Evolutionary conservation across 148 eudicot genomes (phyloP).

Genomic region (Vaccinium macrocarpon): DNA sequence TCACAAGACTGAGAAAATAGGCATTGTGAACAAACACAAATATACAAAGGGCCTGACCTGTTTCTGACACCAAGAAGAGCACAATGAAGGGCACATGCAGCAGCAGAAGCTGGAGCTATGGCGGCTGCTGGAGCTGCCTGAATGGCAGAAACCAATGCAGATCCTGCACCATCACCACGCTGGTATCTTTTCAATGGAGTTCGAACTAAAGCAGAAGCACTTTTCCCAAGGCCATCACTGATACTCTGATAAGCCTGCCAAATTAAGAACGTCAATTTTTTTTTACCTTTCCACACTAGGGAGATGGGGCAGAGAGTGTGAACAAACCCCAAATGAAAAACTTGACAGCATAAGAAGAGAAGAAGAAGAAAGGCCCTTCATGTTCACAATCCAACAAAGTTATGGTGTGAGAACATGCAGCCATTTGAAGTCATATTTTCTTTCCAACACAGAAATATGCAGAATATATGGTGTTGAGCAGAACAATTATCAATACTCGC

Average conservation of each 20-base stretch:
- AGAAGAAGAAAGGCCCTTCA: background rate
- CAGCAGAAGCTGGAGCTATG: slow-evolving; percentile 88
- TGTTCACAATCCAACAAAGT: background rate
- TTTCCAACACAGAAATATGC: background rate
- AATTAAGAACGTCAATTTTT: background rate
- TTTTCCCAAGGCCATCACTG: slow-evolving; percentile 71
- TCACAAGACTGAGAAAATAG: background rate
- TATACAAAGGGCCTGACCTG: slow-evolving; percentile 36
- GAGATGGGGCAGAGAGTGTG: background rate
- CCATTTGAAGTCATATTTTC: slow-evolving; percentile 7
- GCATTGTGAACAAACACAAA: background rate
- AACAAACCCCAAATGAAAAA: background rate
- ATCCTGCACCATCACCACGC: slow-evolving; percentile 69
- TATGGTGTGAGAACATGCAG: background rate
- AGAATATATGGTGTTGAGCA: background rate
- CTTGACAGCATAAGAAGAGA: background rate
- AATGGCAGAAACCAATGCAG: slow-evolving; percentile 77
- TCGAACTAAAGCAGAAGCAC: slow-evolving; percentile 75
- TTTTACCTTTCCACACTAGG: background rate
- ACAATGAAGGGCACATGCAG: slow-evolving; percentile 81
- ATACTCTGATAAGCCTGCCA: slow-evolving; percentile 85
- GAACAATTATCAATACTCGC: background rate
- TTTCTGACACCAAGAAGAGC: slow-evolving; percentile 93
- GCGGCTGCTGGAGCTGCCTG: slow-evolving; percentile 94
- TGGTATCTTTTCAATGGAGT: slow-evolving; percentile 76